Evolutionary conservation across 2,329 filamentous ascomycete species (phyloP), one percentile per base, ranked within the genome.

Genomic region (Colletotrichum sansevieriae): DNA sequence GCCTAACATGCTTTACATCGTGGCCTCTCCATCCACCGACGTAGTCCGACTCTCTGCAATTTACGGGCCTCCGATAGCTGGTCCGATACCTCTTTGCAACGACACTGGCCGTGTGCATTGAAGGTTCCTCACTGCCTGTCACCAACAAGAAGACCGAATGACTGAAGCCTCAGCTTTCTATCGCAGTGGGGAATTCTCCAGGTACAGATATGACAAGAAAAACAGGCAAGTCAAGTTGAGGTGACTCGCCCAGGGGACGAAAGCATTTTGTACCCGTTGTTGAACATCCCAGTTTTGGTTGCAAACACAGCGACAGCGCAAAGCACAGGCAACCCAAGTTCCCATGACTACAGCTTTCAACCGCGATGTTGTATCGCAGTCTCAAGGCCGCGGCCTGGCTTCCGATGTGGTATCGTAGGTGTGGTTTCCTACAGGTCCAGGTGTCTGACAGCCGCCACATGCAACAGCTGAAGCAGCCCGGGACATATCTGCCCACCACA

Each of bases 201-300:
- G 71, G 68, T 68, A 70, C 72, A 72, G 18, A 29, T 15, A 25
- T 58, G 73, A 70, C 71, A 75, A 76, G 78, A 78, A 76, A 78
- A 79, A 78, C 80, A 75, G 75, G 80, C 82, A 80, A 76, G 80
- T 85, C 87, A 90, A 84, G 89, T 92, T 92, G 89, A 92, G 87
- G 83, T 89, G n/a, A 84, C 84, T 83, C 82, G 84, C 83, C 84
- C 76, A 79, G 83, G 87, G 82, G 84, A 84, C 80, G 80, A 83
- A 83, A 84, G 84, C 85, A 85, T 85, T 87, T 88, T 90, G 88
- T 88, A 88, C 88, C 88, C 88, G 81, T 83, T 87, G 90, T 93
- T 92, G 90, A 92, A 91, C 88, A 87, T 87, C 90, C 83, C 83
- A 86, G 89, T 92, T 92, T 93, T 92, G 88, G 90, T 93, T 93